Conservation (phyloP, 805 yeast genomes). For the Zygosaccharomyces bisporus region DNA sequence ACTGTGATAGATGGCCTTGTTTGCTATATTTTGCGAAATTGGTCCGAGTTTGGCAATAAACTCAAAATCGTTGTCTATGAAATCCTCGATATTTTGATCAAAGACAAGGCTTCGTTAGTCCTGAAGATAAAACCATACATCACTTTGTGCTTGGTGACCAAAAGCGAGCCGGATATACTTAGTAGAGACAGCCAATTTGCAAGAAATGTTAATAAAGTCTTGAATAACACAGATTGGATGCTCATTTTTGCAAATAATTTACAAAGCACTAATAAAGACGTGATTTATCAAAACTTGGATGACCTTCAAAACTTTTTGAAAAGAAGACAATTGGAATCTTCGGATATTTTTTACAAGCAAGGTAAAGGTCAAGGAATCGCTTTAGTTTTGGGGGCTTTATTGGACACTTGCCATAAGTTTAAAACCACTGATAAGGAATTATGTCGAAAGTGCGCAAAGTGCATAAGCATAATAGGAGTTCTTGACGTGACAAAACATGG, state of each 20-base stretch:
- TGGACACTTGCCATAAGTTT: slow-evolving; percentile 56
- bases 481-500: slow-evolving; percentile 61
- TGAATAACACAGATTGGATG: slow-evolving; percentile 23
- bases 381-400: slow-evolving; percentile 47
- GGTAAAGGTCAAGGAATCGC: slow-evolving; percentile 38
- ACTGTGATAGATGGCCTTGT: slow-evolving; percentile 71
- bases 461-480: slow-evolving; percentile 74
- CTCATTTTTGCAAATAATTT: slow-evolving; percentile 29
- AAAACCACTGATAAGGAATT: slow-evolving; percentile 46
- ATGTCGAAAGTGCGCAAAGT: slow-evolving; percentile 58
- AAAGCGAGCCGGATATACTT: slow-evolving; percentile 46
- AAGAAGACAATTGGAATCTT: slow-evolving; percentile 46
- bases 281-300: slow-evolving; percentile 65
- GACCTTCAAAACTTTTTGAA: slow-evolving; percentile 55
- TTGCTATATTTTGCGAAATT: slow-evolving; percentile 68
- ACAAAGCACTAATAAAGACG: slow-evolving; percentile 43
- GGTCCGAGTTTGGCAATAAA: slow-evolving; percentile 47
- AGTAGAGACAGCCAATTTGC: slow-evolving; percentile 51
- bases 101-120: slow-evolving; percentile 19
- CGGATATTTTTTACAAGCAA: slow-evolving; percentile 38
- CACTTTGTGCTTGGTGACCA: slow-evolving; percentile 69
- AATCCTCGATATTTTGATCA: slow-evolving; percentile 41
- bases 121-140: slow-evolving; percentile 38
- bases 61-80: slow-evolving; percentile 50
- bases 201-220: slow-evolving; percentile 40